Base-by-base conservation (phyloP, 2,329 filamentous ascomycete species). In the Stachybotrys echinatus region DNA sequence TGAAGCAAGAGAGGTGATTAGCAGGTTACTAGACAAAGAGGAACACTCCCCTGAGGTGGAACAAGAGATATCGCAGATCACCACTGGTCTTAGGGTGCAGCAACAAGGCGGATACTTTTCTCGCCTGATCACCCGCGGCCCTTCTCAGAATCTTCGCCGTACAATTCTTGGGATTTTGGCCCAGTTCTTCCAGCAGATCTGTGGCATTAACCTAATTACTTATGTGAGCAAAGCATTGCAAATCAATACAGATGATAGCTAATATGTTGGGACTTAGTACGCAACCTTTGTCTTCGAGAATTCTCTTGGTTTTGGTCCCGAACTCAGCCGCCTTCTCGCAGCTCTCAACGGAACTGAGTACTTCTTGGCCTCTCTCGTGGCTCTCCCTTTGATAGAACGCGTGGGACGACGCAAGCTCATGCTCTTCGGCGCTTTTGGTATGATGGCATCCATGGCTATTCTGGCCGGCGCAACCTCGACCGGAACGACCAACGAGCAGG, bases 371-470 rank as follows among this genome's bases (percentile, higher is more conserved):
- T 70, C 67, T 0, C 65, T 65, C 23, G 58, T 72, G 7, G 68
- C 69, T 1, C 55, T 72, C 4, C 65, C 66, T 17, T 63, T 69
- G 2, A 74, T 77, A 47, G 74, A 77, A 65, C 72, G 74, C 3
- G 75, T 77, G 19, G 82, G 81, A 5, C 76, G 85, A 19, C 74
- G 84, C 5, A 72, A 73, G 38, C 72, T 88, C 49, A 86, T 88
- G 77, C 62, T 87, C 23, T 76, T 83, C 51, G 83, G 83, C 22
- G 81, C 82, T 0, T 68, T 79, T 45, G 82, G 81, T 20, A 87
- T 87, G 84, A 79, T 31, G 83, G 61, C 79, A 2, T 79, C 75
- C 48, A 86, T 87, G 84, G 72, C 80, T 10, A 70, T 87, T 48
- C 66, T 78, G 50, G 65, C 68, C 5, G 64, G 65, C 37, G 58